Conservation (phyloP, 371 early-diverging fungal species). For the Parasitella parasitica region DNA sequence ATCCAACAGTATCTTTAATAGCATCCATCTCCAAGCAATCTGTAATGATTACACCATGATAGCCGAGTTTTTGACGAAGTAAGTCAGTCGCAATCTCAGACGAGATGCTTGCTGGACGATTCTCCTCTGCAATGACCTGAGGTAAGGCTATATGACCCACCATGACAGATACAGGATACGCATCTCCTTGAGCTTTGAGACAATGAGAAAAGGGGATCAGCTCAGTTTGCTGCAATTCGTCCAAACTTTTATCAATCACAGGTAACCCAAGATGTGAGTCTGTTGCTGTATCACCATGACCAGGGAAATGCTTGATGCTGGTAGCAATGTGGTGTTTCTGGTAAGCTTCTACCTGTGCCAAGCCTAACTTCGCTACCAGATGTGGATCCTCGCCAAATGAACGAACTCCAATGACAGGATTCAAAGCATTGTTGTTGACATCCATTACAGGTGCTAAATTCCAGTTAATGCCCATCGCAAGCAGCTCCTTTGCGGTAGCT, state of each 20-base stretch:
- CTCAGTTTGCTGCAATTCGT: conserved; percentile 39
- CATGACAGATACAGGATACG: conserved; percentile 48
- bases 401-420: conserved; percentile 54
- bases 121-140: conserved; percentile 22
- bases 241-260: conserved; percentile 39
- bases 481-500: conserved; percentile 36
- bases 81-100: conserved; percentile 37
- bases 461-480: conserved; percentile 48
- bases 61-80: conserved; percentile 33
- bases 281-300: conserved; percentile 55
- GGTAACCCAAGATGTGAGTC: conserved; percentile 55
- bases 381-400: conserved; percentile 46
- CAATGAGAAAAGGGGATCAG: conserved; percentile 40
- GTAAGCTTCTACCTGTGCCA: conserved; percentile 44
- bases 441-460: conserved; percentile 50
- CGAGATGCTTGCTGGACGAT: conserved; percentile 35
- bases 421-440: conserved; percentile 51
- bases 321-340: conserved; percentile 35
- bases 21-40: conserved; percentile 59
- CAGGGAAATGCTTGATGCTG: conserved; percentile 52
- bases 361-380: conserved; percentile 31
- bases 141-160: conserved; percentile 49
- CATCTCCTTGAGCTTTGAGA: conserved; percentile 15
- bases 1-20: conserved; percentile 42
- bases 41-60: conserved; percentile 49